Conservation (phyloP, 2,329 filamentous ascomycete species). For the Alternaria postmessia region DNA sequence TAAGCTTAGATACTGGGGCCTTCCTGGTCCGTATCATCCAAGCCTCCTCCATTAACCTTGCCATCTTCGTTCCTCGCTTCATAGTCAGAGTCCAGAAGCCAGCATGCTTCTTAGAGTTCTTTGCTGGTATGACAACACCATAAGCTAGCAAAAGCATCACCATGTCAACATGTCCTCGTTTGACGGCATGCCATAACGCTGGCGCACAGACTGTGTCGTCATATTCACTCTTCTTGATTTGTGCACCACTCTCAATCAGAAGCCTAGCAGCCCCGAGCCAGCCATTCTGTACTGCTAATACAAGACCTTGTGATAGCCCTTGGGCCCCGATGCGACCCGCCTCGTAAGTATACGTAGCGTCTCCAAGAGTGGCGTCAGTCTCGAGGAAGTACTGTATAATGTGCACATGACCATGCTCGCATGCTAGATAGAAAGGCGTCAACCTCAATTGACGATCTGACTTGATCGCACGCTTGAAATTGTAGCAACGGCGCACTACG, state of each 20-base stretch:
- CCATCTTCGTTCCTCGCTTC: neutral
- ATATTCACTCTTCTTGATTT: neutral
- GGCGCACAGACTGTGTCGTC: neutral
- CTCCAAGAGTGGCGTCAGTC: neutral
- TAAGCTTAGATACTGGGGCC: neutral
- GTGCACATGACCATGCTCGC: neutral
- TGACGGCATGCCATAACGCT: neutral
- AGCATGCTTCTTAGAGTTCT: neutral
- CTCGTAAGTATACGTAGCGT: neutral
- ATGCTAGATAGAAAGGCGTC: neutral
- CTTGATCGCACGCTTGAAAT: neutral
- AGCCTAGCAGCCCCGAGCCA: neutral
- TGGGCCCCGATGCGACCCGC: neutral
- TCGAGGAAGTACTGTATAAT: neutral
- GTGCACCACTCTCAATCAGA: neutral
- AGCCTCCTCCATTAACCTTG: neutral
- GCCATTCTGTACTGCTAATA: neutral
- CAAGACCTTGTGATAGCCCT: neutral
- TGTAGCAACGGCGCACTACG: neutral
- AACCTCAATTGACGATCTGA: neutral
- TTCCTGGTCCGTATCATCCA: neutral
- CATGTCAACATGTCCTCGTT: neutral
- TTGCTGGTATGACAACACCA: neutral
- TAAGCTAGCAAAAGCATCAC: constrained; percentile 2
- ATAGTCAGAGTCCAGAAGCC: neutral